A percentile compares a stretch with the other conserved stretches of the same genome.
Conservation (phyloP, 306 rosid species). For the Prunus campanulata region DNA sequence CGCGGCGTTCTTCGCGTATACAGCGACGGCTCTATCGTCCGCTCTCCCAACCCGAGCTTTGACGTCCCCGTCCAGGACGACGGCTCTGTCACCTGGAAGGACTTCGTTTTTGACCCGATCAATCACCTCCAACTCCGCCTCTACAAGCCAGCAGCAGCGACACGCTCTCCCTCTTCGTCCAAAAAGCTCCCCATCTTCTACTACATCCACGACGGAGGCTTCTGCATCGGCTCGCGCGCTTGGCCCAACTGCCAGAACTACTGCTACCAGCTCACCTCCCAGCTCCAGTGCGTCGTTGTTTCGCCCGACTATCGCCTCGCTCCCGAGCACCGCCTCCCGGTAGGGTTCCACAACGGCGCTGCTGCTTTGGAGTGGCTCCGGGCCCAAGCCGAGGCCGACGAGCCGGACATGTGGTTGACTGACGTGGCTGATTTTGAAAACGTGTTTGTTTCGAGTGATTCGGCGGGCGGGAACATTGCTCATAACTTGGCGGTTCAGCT, state of each 20-base stretch:
- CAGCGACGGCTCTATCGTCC: slow-evolving; percentile 67
- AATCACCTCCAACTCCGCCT: slow-evolving; percentile 65
- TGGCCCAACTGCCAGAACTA: slow-evolving; percentile 90
- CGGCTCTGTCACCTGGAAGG: slow-evolving; percentile 70
- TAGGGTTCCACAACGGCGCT: slow-evolving; percentile 64
- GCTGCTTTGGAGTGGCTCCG: slow-evolving; percentile 70
- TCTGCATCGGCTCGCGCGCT: slow-evolving; percentile 85
- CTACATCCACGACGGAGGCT: slow-evolving; percentile 91
- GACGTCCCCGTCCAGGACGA: slow-evolving; percentile 47
- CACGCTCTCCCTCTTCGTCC: slow-evolving; percentile 13
- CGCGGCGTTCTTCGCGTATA: slow-evolving; percentile 81
- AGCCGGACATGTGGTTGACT: slow-evolving; percentile 60
- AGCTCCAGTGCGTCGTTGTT: slow-evolving; percentile 50
- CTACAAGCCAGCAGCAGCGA: slow-evolving; percentile 50
- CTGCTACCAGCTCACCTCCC: slow-evolving; percentile 56
- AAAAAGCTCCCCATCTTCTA: slow-evolving; percentile 55
- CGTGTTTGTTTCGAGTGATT: slow-evolving; percentile 74
- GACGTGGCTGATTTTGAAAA: slow-evolving; percentile 58
- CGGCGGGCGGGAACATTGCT: slow-evolving; percentile 78
- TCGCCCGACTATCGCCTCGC: slow-evolving; percentile 77
- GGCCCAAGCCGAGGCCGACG: slow-evolving; percentile 38
- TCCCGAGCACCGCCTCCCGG: slow-evolving; percentile 74
- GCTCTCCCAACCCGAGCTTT: slow-evolving; percentile 55
- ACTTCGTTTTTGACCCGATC: slow-evolving; percentile 49
- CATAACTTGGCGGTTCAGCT: slow-evolving; percentile 61